These are phyloP conservation scores for Ilex paraguariensis DNA, from an alignment of 305 asterid genomes.

Conservation along the genomic window DNA sequence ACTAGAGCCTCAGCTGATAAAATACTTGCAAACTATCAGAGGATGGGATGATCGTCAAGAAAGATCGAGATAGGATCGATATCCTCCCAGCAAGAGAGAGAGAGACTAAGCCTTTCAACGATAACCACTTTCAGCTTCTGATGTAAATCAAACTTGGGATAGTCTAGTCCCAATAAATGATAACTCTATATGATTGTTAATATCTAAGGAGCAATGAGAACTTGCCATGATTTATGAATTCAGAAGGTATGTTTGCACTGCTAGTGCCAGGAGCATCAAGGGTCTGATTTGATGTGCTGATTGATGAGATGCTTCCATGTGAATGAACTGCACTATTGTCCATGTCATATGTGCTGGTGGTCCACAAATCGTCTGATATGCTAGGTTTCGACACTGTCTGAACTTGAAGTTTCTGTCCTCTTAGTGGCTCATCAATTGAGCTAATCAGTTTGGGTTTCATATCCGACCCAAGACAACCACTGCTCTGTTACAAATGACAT, in stretches of 20 bases:
- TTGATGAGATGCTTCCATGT: neutral
- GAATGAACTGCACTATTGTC: constrained; percentile 4
- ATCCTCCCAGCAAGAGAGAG: no score
- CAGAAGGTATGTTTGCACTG: constrained; percentile 1
- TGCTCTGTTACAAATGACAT: constrained; percentile 16
- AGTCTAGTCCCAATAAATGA: no score
- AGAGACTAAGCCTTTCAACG: no score
- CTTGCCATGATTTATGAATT: constrained; percentile 3
- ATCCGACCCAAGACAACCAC: constrained; percentile 50
- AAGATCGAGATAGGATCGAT: no score
- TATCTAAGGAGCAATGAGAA: neutral
- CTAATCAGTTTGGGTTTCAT: neutral
- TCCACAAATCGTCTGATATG: neutral
- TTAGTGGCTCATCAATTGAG: neutral
- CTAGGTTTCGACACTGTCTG: neutral
- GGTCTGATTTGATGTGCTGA: neutral
- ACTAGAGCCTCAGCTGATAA: neutral
- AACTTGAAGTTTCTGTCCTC: neutral
- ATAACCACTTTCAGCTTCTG: no score
- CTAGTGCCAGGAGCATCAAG: constrained; percentile 3
- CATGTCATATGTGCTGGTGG: neutral
- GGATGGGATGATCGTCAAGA: no score
- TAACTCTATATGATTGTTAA: no score
- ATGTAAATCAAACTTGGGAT: no score
- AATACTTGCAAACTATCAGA: neutral